Conservation (phyloP, 108 stramenopile genomes). For the Heterococcus sp. region DNA sequence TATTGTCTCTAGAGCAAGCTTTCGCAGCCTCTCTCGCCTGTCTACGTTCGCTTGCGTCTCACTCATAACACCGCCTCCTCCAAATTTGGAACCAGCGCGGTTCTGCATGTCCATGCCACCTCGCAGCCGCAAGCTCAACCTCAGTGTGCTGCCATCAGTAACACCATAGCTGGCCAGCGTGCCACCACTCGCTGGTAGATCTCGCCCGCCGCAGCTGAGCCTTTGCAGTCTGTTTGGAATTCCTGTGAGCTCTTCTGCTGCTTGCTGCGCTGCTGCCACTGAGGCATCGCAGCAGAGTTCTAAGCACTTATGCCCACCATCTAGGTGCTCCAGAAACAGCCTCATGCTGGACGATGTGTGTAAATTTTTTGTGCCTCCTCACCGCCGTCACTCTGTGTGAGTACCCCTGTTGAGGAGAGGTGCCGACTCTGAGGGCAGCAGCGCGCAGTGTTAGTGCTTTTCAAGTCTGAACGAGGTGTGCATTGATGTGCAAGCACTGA, state of each 20-base stretch:
- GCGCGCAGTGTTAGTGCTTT: too few species aligned
- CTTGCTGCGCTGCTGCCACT: slow-evolving; percentile 1
- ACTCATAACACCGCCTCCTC: slow-evolving; percentile 90
- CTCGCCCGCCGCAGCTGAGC: slow-evolving; percentile 21
- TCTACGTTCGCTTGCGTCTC: slow-evolving; percentile 85
- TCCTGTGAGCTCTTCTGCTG: slow-evolving; percentile 11
- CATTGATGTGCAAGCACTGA: too few species aligned
- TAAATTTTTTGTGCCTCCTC: background rate
- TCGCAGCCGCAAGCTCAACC: slow-evolving; percentile 22
- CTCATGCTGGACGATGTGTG: slow-evolving; percentile 5
- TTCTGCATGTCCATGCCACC: slow-evolving; percentile 86
- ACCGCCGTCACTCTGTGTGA: background rate
- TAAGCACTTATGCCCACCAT: slow-evolving; percentile 17
- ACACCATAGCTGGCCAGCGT: slow-evolving; percentile 22
- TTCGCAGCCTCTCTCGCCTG: slow-evolving; percentile 88
- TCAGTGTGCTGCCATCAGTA: slow-evolving; percentile 26
- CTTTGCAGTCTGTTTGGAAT: slow-evolving; percentile 35
- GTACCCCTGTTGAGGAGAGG: too few species aligned
- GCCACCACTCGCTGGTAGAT: slow-evolving; percentile 5
- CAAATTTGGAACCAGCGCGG: slow-evolving; percentile 93
- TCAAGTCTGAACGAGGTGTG: too few species aligned
- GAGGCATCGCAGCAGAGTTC: slow-evolving; percentile 7
- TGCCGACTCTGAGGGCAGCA: too few species aligned
- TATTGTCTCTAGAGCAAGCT: slow-evolving; percentile 93
- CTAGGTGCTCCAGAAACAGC: slow-evolving; percentile 29